Evolutionary conservation across 2,329 filamentous ascomycete genomes (phyloP).

Genomic region (Emmonsia crescens): DNA sequence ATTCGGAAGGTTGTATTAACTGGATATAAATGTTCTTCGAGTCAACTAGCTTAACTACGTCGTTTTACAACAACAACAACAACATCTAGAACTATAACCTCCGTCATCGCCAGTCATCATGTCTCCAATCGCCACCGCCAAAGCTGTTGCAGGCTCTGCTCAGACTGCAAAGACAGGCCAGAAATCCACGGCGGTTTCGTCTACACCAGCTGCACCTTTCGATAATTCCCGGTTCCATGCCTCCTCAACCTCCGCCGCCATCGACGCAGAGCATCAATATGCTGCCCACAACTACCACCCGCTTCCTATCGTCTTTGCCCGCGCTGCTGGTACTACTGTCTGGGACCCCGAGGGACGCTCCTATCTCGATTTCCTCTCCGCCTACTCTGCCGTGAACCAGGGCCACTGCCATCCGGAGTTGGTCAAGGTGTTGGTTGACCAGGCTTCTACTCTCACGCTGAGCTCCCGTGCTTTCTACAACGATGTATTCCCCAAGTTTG

Average conservation of each 20-base stretch:
- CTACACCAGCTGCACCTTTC: slow-evolving; percentile 22
- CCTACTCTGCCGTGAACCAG: slow-evolving; percentile 96
- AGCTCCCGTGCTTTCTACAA: slow-evolving; percentile 96
- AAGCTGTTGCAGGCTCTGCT: slow-evolving; percentile 15
- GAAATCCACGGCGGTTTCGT: slow-evolving; percentile 34
- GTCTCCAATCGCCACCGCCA: slow-evolving; percentile 17
- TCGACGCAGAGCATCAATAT: slow-evolving; percentile 67
- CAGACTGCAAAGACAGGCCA: slow-evolving; percentile 10
- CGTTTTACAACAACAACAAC: background rate
- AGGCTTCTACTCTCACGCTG: slow-evolving; percentile 79
- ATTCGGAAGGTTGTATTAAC: background rate
- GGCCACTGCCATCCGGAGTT: slow-evolving; percentile 96
- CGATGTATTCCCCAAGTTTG: slow-evolving; percentile 93
- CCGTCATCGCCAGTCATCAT: slow-evolving; percentile 8
- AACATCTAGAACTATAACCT: no score
- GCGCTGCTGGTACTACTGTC: slow-evolving; percentile 73
- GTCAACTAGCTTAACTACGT: background rate
- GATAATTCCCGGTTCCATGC: slow-evolving; percentile 53
- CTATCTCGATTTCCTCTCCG: slow-evolving; percentile 95
- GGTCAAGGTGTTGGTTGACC: slow-evolving; percentile 77
- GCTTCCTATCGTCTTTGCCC: slow-evolving; percentile 83
- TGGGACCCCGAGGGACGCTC: slow-evolving; percentile 96
- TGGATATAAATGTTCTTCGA: background rate
- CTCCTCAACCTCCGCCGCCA: slow-evolving; percentile 66
- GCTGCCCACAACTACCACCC: slow-evolving; percentile 99